Evolutionary conservation across 768 basidiomycete genomes (phyloP), one percentile per base, ranked within the genome.

Genomic region (Symmetrospora coprosmae): DNA sequence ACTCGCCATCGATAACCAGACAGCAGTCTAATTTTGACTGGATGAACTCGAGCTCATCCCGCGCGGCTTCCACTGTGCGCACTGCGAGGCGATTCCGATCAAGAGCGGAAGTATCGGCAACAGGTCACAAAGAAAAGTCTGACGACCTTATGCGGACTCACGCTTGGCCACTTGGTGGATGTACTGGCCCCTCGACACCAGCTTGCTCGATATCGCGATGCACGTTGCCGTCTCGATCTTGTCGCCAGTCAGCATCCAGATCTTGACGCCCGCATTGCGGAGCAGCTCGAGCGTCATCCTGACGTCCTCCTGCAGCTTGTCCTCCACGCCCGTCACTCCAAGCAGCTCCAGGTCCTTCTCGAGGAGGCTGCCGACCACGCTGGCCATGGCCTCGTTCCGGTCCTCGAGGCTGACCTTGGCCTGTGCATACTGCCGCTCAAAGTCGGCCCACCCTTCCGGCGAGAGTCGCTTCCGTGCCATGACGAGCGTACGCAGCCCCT

Each of bases 191-290:
- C 94, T 79, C 23, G 87, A 84, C 7, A 97, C 94, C 50, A 97
- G 76, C 71, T 97, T 97, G 6, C 87, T 94, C 35, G 90, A 94
- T 64, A 97, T 89, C 4, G 92, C 91, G 69, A 99, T 99, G 73
- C 90, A 92, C 35, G 91, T 84, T 4, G 94, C 94, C 2, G 94
- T 99, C 76, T 99, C 94, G 49, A 97, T 88, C 76, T 97, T 99
- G 73, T 99, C 94, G 1, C 94, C 92, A 0, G 94, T 99, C 67
- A 97, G 77, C 94, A 97, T 97, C 94, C 94, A 99, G 61, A 99
- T 97, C 78, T 87, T 94, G 73, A 99, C 82, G 3, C 92, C 92
- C 0, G 92, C 94, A 71, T 97, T 97, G 66, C 91, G 76, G 64
- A 99, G 72, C 51, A 97, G 70, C 73, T 97, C 94, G 60, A 99